Percentiles rank a stretch among this genome's conserved stretches.
phyloP scores from a whole-genome alignment of 495 filamentous ascomycete species.

The Aspergillus indologenus region DNA sequence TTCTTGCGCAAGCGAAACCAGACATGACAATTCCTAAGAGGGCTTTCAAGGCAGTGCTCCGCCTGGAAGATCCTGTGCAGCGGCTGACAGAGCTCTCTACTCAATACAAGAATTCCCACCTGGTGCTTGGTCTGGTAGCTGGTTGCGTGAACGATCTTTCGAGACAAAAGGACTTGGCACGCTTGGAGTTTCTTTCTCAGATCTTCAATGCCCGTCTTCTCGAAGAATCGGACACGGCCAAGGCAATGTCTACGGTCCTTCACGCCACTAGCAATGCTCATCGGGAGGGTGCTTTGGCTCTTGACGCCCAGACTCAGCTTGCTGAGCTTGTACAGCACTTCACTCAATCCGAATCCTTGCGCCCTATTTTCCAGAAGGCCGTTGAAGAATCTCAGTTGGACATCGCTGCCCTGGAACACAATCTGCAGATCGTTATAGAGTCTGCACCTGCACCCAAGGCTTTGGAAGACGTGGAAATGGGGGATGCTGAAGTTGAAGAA shows the following conservation, averaged over 20 bases:
- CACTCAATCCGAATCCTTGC: conserved; percentile 49
- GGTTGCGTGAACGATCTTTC: conserved; percentile 63
- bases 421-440: conserved; percentile 63
- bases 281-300: conserved; percentile 35
- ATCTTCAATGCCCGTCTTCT: conserved; percentile 61
- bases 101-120: conserved; percentile 65
- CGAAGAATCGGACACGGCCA: conserved; percentile 55
- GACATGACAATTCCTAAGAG: conserved; percentile 53
- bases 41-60: conserved; percentile 66
- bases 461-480: conserved; percentile 54
- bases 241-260: conserved; percentile 62
- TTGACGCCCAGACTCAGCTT: conserved; percentile 58
- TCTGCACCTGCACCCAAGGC: conserved; percentile 33
- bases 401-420: conserved; percentile 65
- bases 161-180: conserved; percentile 55
- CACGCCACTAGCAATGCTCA: conserved; percentile 34
- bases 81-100: conserved; percentile 59
- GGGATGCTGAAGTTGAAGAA: conserved; percentile 34
- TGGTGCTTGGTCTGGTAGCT: conserved; percentile 68
- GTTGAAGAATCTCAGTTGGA: conserved; percentile 62
- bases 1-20: conserved; percentile 74
- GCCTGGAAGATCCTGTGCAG: conserved; percentile 54
- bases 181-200: conserved; percentile 55
- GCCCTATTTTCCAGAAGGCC: conserved; percentile 55
- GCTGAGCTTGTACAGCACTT: conserved; percentile 61